Conservation (phyloP, 2,329 filamentous ascomycete genomes). For the Alternaria longipes region DNA sequence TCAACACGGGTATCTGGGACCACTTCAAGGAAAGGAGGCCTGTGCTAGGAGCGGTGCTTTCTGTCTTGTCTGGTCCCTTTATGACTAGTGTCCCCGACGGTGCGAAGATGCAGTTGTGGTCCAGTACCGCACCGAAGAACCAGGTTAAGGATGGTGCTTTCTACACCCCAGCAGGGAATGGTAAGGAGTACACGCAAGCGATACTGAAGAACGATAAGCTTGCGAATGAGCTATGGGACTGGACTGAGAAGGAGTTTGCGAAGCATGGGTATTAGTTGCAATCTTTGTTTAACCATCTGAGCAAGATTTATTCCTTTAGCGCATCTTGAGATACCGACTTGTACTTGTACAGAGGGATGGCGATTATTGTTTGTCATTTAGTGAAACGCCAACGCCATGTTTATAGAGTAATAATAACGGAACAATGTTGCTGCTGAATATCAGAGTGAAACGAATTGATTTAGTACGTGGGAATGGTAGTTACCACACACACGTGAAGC, state of each 20-base stretch:
- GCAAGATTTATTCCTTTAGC: background rate
- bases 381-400: background rate
- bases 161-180: slow-evolving; percentile 51
- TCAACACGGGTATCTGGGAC: slow-evolving; percentile 44
- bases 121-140: slow-evolving; percentile 53
- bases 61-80: background rate
- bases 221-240: slow-evolving; percentile 32
- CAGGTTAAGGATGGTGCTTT: slow-evolving; percentile 49
- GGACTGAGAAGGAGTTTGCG: slow-evolving; percentile 33
- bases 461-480: background rate
- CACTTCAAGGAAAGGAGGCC: background rate
- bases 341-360: background rate
- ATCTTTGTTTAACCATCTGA: background rate
- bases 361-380: too few species aligned
- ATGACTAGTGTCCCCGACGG: slow-evolving; percentile 27
- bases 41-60: slow-evolving; percentile 1
- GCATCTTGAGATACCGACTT: background rate
- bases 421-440: background rate
- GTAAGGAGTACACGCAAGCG: slow-evolving; percentile 3
- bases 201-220: slow-evolving; percentile 20
- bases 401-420: background rate
- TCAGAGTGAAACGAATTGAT: background rate
- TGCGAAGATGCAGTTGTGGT: slow-evolving; percentile 50
- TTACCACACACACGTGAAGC: background rate
- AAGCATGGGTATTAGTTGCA: slow-evolving; percentile 2